phyloP scores from a whole-genome alignment of 140 eudicot genomes.

The Flaveria floridana region DNA sequence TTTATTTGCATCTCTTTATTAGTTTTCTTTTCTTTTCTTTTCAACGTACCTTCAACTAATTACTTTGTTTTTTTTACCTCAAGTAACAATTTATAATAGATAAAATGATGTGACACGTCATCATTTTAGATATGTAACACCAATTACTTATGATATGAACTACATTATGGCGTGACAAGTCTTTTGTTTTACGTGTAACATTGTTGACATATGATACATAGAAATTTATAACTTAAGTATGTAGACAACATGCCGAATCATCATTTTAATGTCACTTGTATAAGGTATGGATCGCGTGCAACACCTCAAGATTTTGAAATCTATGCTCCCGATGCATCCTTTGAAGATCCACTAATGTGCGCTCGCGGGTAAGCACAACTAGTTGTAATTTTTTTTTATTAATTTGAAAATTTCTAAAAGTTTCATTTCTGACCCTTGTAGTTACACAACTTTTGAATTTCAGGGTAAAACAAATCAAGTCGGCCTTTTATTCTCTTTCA shows the following conservation, averaged over 20 bases:
- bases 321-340: conserved; percentile 77
- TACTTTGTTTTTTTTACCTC: no score
- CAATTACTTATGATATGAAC: no score
- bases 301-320: conserved; percentile 71
- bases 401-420: neutral
- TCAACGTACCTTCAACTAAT: no score
- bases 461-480: conserved; percentile 87
- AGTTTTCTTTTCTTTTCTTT: no score
- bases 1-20: no score
- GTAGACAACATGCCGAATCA: neutral
- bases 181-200: no score
- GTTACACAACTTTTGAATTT: conserved; percentile 25
- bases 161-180: no score
- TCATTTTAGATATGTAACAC: no score
- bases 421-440: conserved; percentile 11
- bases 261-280: conserved; percentile 20
- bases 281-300: conserved; percentile 70
- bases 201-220: no score
- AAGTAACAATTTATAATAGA: no score
- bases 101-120: no score
- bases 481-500: conserved; percentile 78
- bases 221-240: no score
- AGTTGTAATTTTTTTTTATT: neutral
- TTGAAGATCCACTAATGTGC: conserved; percentile 89
- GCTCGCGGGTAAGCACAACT: conserved; percentile 64